Percentiles rank a stretch among this genome's conserved stretches.
phyloP scores from a whole-genome alignment of 306 rosid species.

The Vicia sativa region DNA sequence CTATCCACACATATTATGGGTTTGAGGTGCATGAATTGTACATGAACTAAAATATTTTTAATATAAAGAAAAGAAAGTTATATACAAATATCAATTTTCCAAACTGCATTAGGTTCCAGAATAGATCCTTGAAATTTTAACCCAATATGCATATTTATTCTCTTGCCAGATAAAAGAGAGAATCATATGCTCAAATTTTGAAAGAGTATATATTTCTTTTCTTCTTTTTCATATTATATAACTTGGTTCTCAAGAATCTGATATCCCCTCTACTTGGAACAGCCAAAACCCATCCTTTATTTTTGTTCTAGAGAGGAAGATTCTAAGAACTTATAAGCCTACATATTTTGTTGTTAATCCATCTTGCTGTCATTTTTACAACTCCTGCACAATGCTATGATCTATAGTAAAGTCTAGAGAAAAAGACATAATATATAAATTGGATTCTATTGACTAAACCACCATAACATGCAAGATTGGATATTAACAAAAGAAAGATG shows the following conservation, averaged over 20 bases:
- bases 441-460: slow-evolving; percentile 75
- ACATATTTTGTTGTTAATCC: slow-evolving; percentile 40
- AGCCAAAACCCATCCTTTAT: slow-evolving; percentile 49
- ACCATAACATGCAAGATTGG: slow-evolving; percentile 43
- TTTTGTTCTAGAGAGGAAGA: slow-evolving; percentile 48
- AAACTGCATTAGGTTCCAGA: slow-evolving; percentile 64
- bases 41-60: slow-evolving; percentile 24
- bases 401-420: slow-evolving; percentile 45
- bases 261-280: slow-evolving; percentile 57
- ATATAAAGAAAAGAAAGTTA: slow-evolving; percentile 24
- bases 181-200: slow-evolving; percentile 74
- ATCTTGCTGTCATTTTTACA: slow-evolving; percentile 45
- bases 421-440: slow-evolving; percentile 50
- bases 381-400: slow-evolving; percentile 33
- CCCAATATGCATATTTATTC: slow-evolving; percentile 53
- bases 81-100: slow-evolving; percentile 42
- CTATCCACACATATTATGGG: slow-evolving; percentile 31
- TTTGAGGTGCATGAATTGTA: slow-evolving; percentile 36
- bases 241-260: slow-evolving; percentile 57
- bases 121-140: slow-evolving; percentile 55
- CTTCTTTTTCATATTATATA: slow-evolving; percentile 30
- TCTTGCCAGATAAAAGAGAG: slow-evolving; percentile 60
- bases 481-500: slow-evolving; percentile 49
- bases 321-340: slow-evolving; percentile 50
- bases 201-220: slow-evolving; percentile 32